Evolutionary conservation across 331 rosid species (phyloP), one percentile per base, ranked within the genome.

Genomic region (Stylosanthes scabra): DNA sequence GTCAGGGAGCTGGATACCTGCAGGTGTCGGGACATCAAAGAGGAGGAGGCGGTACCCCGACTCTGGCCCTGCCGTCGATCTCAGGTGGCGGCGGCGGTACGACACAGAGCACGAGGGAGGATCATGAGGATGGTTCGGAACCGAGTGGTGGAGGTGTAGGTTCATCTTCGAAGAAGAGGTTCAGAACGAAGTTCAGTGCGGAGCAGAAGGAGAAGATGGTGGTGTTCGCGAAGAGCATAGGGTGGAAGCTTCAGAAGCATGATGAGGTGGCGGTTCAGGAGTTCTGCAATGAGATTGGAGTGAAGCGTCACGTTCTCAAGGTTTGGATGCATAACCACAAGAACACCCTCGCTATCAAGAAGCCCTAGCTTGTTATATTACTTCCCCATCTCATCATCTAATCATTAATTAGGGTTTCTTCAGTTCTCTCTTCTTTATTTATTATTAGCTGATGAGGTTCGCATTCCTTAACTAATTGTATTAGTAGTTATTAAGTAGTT

Each of bases 241-340:
- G 82, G 3, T 91, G 90, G 97, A 83, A 83, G 77, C 81, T 89
- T 60, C 91, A 85, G 82, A 88, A 88, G 68, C 86, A 87, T 27
- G 96, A 91, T 13, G 96, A 89, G 52, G 59, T 41, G 9, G 75
- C 29, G 46, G 91, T 91, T 2, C 86, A 85, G 59, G 79, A 83
- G 59, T 93, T 93, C 75, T 93, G 97, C 15, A 59, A 84, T 44
- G 81, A 91, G 3, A 81, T 83, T 2, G 98, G 98, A 0, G 86
- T 93, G 2, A 84, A 83, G 69, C 92, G 89, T 25, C 86, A 87
- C 2, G 94, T 86, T 34, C 85, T 93, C 20, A 93, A 88, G 89
- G 98, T 91, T 55, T 93, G 98, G 98, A 91, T 93, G 97, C 90
- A 89, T 74, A 93, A 93, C 87, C 91, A 93, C 89, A 93, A 88